Percentiles rank a stretch among this genome's conserved stretches.
These are phyloP conservation scores for Aureobasidium pullulans DNA, from an alignment of 2,329 filamentous ascomycete species.

Conservation along the genomic window DNA sequence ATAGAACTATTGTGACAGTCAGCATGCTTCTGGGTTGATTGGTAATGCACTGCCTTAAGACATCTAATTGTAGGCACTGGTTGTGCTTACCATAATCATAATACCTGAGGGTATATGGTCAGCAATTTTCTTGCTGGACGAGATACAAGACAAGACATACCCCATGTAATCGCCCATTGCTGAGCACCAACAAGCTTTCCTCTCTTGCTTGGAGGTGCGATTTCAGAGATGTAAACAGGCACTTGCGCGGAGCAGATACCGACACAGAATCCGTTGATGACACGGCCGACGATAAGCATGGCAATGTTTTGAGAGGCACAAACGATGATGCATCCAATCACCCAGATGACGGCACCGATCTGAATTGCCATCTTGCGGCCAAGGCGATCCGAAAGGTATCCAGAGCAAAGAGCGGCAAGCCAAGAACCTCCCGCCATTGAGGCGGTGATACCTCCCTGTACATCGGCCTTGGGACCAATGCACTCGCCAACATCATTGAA, in stretches of 20 bases:
- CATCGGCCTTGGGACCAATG: slow-evolving; percentile 45
- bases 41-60: too few relatives aligned
- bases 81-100: slow-evolving; percentile 51
- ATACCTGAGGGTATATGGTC: slow-evolving; percentile 30
- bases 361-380: slow-evolving; percentile 32
- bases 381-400: slow-evolving; percentile 50
- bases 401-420: slow-evolving; percentile 55
- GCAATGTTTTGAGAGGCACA: slow-evolving; percentile 57
- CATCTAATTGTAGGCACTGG: too few relatives aligned
- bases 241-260: slow-evolving; percentile 66
- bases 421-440: slow-evolving; percentile 66
- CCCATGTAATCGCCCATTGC: slow-evolving; percentile 63
- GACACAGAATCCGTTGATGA: slow-evolving; percentile 65
- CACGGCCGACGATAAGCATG: slow-evolving; percentile 64
- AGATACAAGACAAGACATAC: slow-evolving; percentile 19
- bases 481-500: slow-evolving; percentile 35
- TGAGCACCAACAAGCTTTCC: slow-evolving; percentile 64
- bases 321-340: slow-evolving; percentile 55
- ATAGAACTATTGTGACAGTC: slow-evolving; percentile 38
- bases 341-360: slow-evolving; percentile 34
- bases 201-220: slow-evolving; percentile 51
- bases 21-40: not conserved
- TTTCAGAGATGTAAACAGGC: slow-evolving; percentile 61
- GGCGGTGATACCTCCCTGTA: slow-evolving; percentile 63
- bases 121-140: not conserved